Conservation (phyloP, 345 rosid genomes). For the Cochlearia excelsa region DNA sequence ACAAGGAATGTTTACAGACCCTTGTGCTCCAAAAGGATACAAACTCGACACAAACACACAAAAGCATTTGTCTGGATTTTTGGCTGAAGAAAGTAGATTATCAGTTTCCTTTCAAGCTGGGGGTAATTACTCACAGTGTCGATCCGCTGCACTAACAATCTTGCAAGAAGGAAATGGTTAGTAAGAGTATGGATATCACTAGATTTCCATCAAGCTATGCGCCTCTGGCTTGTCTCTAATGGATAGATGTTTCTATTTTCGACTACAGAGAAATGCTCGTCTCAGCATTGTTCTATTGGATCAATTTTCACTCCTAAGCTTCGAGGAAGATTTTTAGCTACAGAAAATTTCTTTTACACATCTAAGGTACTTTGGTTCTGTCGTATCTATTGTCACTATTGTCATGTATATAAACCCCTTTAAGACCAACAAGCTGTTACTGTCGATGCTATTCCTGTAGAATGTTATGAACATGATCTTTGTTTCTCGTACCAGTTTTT, state of each 20-base stretch:
- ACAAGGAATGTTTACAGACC: conserved; percentile 48
- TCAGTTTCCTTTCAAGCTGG: conserved; percentile 46
- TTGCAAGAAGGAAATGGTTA: conserved; percentile 81
- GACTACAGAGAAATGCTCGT: conserved; percentile 66
- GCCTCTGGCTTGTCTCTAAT: conserved; percentile 12
- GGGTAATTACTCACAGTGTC: conserved; percentile 95
- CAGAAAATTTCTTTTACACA: conserved; percentile 87
- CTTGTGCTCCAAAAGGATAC: conserved; percentile 90
- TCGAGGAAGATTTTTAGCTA: conserved; percentile 78
- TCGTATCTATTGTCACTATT: neutral
- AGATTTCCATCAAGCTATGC: neutral
- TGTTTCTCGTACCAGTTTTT: conserved; percentile 56
- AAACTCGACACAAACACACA: conserved; percentile 34
- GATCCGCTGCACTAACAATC: conserved; percentile 69
- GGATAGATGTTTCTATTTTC: conserved; percentile 2
- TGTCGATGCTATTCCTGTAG: conserved; percentile 2
- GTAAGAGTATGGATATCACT: neutral
- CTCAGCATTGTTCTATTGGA: conserved; percentile 66
- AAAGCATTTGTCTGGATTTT: conserved; percentile 49
- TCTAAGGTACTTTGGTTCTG: conserved; percentile 56
- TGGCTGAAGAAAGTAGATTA: conserved; percentile 40
- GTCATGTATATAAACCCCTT: neutral
- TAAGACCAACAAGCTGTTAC: neutral
- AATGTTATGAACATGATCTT: conserved; percentile 16
- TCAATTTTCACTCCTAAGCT: conserved; percentile 81